phyloP scores from a whole-genome alignment of 768 basidiomycete genomes.

The Cantharellus anzutake region DNA sequence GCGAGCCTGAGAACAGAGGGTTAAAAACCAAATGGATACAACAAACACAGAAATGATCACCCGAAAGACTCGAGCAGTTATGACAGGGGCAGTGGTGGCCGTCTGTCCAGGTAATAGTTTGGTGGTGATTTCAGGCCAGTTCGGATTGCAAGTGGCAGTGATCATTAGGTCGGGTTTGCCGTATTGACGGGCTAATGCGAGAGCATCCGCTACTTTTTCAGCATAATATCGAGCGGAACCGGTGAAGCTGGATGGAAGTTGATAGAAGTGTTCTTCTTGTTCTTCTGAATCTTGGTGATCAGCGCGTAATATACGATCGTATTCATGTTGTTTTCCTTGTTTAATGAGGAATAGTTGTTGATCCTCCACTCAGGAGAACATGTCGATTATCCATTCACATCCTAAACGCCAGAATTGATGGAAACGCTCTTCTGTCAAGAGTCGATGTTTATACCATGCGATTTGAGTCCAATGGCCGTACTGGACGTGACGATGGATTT shows the following conservation, averaged over 20 bases:
- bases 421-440: constrained; percentile 19
- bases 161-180: constrained; percentile 27
- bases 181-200: constrained; percentile 25
- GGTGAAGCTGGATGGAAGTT: constrained; percentile 4
- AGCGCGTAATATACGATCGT: neutral
- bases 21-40: too few species aligned
- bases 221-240: neutral
- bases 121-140: constrained; percentile 27
- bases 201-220: constrained; percentile 16
- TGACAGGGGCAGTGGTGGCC: constrained; percentile 19
- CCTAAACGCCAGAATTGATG: constrained; percentile 18
- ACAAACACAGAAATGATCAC: constrained; percentile 15
- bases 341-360: neutral
- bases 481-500: neutral
- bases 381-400: constrained; percentile 22
- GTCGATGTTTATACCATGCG: constrained; percentile 17
- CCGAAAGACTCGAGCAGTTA: constrained; percentile 20
- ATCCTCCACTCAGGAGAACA: constrained; percentile 17
- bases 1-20: too few species aligned
- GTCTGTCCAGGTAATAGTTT: constrained; percentile 24
- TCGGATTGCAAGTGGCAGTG: constrained; percentile 33
- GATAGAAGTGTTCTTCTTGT: neutral
- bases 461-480: constrained; percentile 21
- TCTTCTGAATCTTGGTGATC: neutral
- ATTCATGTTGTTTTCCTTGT: neutral